A percentile compares a stretch with the other conserved stretches of the same genome.
Conservation (phyloP, 2,329 filamentous ascomycete genomes). For the Eutypa lata region DNA sequence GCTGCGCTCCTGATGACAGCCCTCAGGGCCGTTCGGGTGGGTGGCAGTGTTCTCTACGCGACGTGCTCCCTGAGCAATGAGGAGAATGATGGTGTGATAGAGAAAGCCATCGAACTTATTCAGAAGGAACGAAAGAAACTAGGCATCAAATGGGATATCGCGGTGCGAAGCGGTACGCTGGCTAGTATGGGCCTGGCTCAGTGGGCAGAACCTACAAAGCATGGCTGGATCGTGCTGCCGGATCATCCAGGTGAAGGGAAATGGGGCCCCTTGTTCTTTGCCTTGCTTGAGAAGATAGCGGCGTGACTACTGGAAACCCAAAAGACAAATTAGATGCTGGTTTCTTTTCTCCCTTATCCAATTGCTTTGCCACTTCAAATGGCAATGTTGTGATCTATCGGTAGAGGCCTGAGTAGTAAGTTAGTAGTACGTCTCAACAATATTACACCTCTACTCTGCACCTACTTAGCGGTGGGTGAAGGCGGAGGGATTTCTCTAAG, state of each 20-base stretch:
- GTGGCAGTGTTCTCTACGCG: slow-evolving; percentile 36
- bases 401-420: too few relatives aligned
- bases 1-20: slow-evolving; percentile 34
- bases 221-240: slow-evolving; percentile 37
- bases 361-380: too few relatives aligned
- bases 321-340: too few relatives aligned
- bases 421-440: too few relatives aligned
- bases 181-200: slow-evolving; percentile 12
- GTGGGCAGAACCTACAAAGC: slow-evolving; percentile 29
- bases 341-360: too few relatives aligned
- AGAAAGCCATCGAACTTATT: slow-evolving; percentile 28
- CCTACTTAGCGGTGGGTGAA: too few relatives aligned
- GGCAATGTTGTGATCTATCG: too few relatives aligned
- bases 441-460: too few relatives aligned
- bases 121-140: slow-evolving; percentile 35
- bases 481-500: too few relatives aligned
- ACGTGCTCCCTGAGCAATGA: slow-evolving; percentile 36
- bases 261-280: slow-evolving; percentile 40
- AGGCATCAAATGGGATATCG: slow-evolving; percentile 25
- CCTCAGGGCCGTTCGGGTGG: slow-evolving; percentile 29
- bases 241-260: slow-evolving; percentile 30
- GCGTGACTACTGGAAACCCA: slow-evolving; percentile 7
- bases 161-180: slow-evolving; percentile 23
- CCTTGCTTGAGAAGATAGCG: slow-evolving; percentile 31
- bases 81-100: slow-evolving; percentile 39